These are phyloP conservation scores for Microsporum canis DNA, from an alignment of 2,329 filamentous ascomycete species.

Conservation along the genomic window DNA sequence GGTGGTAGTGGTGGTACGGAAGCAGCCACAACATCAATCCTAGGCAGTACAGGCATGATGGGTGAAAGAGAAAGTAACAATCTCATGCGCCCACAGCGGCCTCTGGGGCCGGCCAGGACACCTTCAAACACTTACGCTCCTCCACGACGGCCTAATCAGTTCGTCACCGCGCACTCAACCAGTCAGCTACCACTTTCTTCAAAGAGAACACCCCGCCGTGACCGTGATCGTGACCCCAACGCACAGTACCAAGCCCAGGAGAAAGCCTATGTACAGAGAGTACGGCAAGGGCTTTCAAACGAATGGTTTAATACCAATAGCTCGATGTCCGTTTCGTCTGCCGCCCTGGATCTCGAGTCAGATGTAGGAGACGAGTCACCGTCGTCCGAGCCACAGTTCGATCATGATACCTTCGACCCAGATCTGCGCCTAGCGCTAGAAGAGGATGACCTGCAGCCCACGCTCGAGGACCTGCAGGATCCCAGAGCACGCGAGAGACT, in stretches of 20 bases:
- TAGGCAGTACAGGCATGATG: constrained; percentile 1
- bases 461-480: constrained; percentile 78
- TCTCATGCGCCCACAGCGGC: constrained; percentile 48
- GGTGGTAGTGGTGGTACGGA: neutral
- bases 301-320: constrained; percentile 56
- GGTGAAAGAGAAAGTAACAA: neutral
- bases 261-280: constrained; percentile 84
- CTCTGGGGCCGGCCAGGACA: constrained; percentile 57
- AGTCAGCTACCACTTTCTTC: constrained; percentile 48
- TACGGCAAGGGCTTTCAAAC: constrained; percentile 68
- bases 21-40: neutral
- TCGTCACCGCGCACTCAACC: constrained; percentile 36
- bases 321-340: constrained; percentile 45
- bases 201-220: constrained; percentile 26
- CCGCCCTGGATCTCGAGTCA: constrained; percentile 57
- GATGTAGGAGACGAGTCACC: constrained; percentile 88
- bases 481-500: constrained; percentile 78
- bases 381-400: constrained; percentile 68
- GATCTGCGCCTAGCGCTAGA: constrained; percentile 89
- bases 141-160: constrained; percentile 44
- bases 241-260: constrained; percentile 74
- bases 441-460: constrained; percentile 78
- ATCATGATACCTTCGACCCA: constrained; percentile 75
- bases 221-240: constrained; percentile 50
- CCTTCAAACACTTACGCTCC: constrained; percentile 70